Percentiles rank a stretch among this genome's conserved stretches.
Evolutionary conservation across 2,329 filamentous ascomycete genomes (phyloP).

Genomic region (Colletotrichum magnum): DNA sequence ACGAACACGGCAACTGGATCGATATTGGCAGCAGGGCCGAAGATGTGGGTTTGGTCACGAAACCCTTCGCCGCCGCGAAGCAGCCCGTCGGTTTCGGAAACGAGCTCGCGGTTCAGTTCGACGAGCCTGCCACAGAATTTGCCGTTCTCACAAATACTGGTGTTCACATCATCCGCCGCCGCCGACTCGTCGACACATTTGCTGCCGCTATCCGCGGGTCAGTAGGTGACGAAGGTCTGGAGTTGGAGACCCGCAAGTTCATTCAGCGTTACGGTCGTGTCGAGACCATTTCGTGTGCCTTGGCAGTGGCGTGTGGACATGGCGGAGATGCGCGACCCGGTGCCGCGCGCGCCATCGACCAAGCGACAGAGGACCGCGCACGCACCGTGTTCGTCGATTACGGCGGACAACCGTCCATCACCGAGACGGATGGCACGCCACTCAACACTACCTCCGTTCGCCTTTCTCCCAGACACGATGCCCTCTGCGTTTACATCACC

Average conservation of each 20-base stretch:
- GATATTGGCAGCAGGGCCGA: conserved; percentile 81
- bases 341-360: conserved; percentile 84
- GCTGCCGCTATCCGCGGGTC: conserved; percentile 83
- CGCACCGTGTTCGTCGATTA: conserved; percentile 92
- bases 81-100: conserved; percentile 89
- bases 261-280: conserved; percentile 88
- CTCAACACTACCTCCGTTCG: conserved; percentile 85
- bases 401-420: conserved; percentile 87
- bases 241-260: conserved; percentile 86
- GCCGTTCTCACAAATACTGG: conserved; percentile 93
- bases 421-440: conserved; percentile 80
- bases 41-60: conserved; percentile 83
- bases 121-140: conserved; percentile 84
- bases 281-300: conserved; percentile 89
- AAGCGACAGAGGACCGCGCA: conserved; percentile 87
- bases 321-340: conserved; percentile 81
- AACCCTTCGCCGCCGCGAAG: conserved; percentile 77
- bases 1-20: conserved; percentile 86
- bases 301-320: conserved; percentile 96
- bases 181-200: conserved; percentile 92
- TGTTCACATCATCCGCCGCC: conserved; percentile 86
- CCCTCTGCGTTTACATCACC: conserved; percentile 88
- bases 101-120: conserved; percentile 96
- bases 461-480: conserved; percentile 90
- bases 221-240: conserved; percentile 83